Conservation (phyloP, 768 basidiomycete genomes). For the Dacryopinax primogenitus region DNA sequence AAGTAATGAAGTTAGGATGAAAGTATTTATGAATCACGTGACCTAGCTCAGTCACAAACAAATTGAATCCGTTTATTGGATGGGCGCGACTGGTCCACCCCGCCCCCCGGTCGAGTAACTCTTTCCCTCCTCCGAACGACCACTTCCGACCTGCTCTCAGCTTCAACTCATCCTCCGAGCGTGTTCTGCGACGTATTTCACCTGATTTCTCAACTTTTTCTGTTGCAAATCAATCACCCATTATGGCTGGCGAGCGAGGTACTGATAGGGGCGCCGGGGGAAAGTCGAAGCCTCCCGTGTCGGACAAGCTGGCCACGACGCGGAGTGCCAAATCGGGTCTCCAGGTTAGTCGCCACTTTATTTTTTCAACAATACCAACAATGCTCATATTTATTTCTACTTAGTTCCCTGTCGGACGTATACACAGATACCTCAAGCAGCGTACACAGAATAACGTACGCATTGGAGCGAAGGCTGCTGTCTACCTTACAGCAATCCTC, state of each 20-base stretch:
- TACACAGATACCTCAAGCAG: slow-evolving; percentile 87
- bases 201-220: neutral
- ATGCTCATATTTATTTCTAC: neutral
- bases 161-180: neutral
- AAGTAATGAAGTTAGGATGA: neutral
- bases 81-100: slow-evolving; percentile 2
- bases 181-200: neutral
- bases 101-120: neutral
- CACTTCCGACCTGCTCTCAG: neutral
- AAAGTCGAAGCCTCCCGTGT: slow-evolving; percentile 8
- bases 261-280: slow-evolving; percentile 1
- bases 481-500: slow-evolving; percentile 89
- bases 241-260: neutral
- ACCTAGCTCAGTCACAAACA: too few species aligned
- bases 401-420: slow-evolving; percentile 94
- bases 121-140: neutral
- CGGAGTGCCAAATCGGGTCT: slow-evolving; percentile 32
- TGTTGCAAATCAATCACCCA: neutral
- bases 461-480: slow-evolving; percentile 94
- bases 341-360: slow-evolving; percentile 13
- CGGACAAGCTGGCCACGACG: slow-evolving; percentile 8
- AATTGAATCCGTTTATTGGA: neutral
- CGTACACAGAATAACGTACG: slow-evolving; percentile 87
- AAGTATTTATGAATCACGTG: too few species aligned
- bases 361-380: neutral